These are phyloP conservation scores for Mycena pura DNA, from an alignment of 768 basidiomycete species.

Conservation along the genomic window DNA sequence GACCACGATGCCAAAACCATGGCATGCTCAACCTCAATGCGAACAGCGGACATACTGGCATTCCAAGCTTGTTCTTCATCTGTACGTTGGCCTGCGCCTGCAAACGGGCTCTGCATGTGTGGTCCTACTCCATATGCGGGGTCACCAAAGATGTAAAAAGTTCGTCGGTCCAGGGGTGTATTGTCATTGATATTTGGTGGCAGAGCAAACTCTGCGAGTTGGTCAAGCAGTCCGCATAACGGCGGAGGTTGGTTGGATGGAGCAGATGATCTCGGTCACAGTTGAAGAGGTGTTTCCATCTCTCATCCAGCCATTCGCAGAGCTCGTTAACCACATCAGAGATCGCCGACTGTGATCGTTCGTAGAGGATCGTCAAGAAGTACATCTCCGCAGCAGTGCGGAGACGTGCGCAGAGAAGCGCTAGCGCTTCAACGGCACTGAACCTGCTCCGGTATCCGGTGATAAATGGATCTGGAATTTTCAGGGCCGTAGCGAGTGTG, in stretches of 20 bases:
- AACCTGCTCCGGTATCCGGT: constrained; percentile 11
- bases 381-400: constrained; percentile 24
- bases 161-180: constrained; percentile 2
- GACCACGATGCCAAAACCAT: constrained; percentile 29
- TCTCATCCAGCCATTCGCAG: constrained; percentile 18
- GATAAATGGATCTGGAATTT: constrained; percentile 11
- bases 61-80: constrained; percentile 30
- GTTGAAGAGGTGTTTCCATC: constrained; percentile 28
- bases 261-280: constrained; percentile 20
- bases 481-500: background rate
- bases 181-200: background rate
- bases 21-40: constrained; percentile 33
- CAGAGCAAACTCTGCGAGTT: background rate
- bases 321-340: constrained; percentile 28
- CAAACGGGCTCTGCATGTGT: constrained; percentile 30
- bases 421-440: constrained; percentile 18
- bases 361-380: constrained; percentile 14
- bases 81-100: constrained; percentile 1
- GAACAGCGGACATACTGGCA: constrained; percentile 22
- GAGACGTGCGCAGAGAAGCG: constrained; percentile 22
- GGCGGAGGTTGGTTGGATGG: constrained; percentile 5
- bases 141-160: constrained; percentile 35
- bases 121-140: constrained; percentile 32
- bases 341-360: constrained; percentile 23
- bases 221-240: constrained; percentile 20